Evolutionary conservation across 495 filamentous ascomycete genomes (phyloP).

Genomic region (Penicillium arizonense): DNA sequence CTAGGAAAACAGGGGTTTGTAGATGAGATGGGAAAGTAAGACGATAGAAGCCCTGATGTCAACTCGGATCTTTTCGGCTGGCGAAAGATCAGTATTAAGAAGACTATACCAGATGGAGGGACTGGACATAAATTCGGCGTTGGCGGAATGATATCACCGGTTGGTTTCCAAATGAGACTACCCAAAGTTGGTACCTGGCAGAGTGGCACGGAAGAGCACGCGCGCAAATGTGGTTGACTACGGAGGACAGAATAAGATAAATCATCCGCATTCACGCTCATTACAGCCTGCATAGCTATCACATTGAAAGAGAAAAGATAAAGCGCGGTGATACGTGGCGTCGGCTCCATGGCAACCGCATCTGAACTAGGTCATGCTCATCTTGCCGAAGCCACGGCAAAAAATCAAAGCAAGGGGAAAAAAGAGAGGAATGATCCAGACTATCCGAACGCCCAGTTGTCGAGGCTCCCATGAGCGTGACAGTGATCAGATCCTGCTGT

Average conservation of each 20-base stretch:
- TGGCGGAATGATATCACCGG: slow-evolving; percentile 17
- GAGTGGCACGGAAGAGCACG: slow-evolving; percentile 2
- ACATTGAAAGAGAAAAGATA: slow-evolving; percentile 1
- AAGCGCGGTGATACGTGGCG: background rate
- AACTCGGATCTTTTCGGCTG: no score
- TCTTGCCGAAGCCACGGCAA: background rate
- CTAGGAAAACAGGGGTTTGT: no score
- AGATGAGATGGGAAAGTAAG: no score
- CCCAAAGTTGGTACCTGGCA: slow-evolving; percentile 18
- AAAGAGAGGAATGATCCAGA: background rate
- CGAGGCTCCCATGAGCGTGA: background rate
- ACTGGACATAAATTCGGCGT: background rate
- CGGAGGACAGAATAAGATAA: background rate
- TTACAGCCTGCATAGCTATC: slow-evolving; percentile 12
- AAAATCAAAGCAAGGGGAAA: background rate
- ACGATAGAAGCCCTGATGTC: no score
- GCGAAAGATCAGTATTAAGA: no score
- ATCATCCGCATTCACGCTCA: slow-evolving; percentile 18
- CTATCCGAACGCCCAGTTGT: background rate
- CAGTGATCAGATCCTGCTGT: background rate
- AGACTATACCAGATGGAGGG: background rate
- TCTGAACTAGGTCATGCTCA: background rate
- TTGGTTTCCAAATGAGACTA: slow-evolving; percentile 16
- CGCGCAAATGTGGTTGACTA: background rate
- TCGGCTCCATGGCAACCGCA: background rate